Conservation (phyloP, 805 yeast species). For the Wickerhamiella lipophila region DNA sequence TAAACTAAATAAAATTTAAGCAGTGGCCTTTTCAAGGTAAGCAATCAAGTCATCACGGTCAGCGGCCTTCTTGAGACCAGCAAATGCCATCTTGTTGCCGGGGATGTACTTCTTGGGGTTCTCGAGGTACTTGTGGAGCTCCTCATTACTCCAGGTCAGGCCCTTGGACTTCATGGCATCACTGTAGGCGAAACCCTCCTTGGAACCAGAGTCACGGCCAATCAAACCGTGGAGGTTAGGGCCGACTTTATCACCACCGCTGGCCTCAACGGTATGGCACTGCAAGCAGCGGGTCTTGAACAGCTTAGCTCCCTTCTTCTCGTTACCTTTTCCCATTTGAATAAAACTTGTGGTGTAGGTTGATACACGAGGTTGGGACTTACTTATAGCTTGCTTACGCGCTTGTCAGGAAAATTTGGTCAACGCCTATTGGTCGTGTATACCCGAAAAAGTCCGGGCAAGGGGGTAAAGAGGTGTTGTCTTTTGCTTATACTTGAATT, state of each 20-base stretch:
- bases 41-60: constrained; percentile 96
- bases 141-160: constrained; percentile 74
- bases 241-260: constrained; percentile 98
- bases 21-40: constrained; percentile 45
- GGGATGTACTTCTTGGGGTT: constrained; percentile 99
- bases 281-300: constrained; percentile 98
- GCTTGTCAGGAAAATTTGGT: constrained; percentile 1
- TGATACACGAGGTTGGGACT: neutral
- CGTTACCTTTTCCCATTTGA: constrained; percentile 38
- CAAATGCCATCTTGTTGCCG: constrained; percentile 99
- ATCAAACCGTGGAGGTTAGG: constrained; percentile 94
- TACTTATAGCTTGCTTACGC: constrained; percentile 10
- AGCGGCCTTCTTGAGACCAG: constrained; percentile 98
- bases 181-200: constrained; percentile 88
- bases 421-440: constrained; percentile 1
- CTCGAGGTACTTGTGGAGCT: constrained; percentile 89
- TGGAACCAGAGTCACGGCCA: constrained; percentile 85
- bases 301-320: constrained; percentile 91
- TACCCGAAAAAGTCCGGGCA: neutral
- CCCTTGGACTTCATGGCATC: constrained; percentile 97
- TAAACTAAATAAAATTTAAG: too few relatives aligned
- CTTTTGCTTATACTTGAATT: too few relatives aligned
- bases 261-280: constrained; percentile 93
- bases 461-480: neutral
- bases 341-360: neutral